A percentile compares a stretch with the other conserved stretches of the same genome.
phyloP scores from a whole-genome alignment of 805 yeast genomes.

The Wickerhamiella alocasiicola region DNA sequence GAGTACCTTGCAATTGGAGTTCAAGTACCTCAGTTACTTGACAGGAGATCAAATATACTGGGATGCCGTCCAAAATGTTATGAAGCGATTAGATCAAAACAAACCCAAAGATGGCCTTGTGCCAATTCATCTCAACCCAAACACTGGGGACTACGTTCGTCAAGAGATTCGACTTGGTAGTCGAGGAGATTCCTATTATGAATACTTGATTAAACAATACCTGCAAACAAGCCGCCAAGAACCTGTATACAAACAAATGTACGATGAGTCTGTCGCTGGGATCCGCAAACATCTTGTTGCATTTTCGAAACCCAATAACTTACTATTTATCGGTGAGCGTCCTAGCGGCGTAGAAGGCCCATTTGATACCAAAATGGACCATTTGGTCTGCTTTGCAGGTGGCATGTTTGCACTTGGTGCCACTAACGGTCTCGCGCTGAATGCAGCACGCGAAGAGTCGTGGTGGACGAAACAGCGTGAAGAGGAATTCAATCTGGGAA shows the following conservation, averaged over 20 bases:
- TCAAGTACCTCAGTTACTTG: conserved; percentile 39
- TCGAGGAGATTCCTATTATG: conserved; percentile 62
- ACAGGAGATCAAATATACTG: conserved; percentile 38
- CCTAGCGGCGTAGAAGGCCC: conserved; percentile 13
- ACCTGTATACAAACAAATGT: conserved; percentile 23
- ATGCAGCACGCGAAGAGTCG: conserved; percentile 13
- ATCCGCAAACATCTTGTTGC: conserved; percentile 34
- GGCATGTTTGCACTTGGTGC: conserved; percentile 40
- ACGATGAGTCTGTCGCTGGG: conserved; percentile 26
- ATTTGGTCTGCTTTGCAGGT: conserved; percentile 41
- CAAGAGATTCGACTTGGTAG: conserved; percentile 67
- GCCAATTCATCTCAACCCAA: conserved; percentile 70
- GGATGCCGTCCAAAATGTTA: conserved; percentile 52
- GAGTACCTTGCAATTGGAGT: conserved; percentile 40
- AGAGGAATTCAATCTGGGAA: conserved; percentile 34
- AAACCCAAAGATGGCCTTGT: conserved; percentile 62
- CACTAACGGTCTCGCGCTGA: conserved; percentile 29
- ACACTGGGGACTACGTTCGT: conserved; percentile 57
- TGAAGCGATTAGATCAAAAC: conserved; percentile 54
- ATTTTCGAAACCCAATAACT: conserved; percentile 31
- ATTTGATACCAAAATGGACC: conserved; percentile 30
- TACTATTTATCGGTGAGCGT: conserved; percentile 26
- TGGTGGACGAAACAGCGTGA: conserved; percentile 29
- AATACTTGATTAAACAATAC: conserved; percentile 37
- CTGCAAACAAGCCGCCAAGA: conserved; percentile 33